Conservation (phyloP, 805 yeast species). For the Candida caryicola region DNA sequence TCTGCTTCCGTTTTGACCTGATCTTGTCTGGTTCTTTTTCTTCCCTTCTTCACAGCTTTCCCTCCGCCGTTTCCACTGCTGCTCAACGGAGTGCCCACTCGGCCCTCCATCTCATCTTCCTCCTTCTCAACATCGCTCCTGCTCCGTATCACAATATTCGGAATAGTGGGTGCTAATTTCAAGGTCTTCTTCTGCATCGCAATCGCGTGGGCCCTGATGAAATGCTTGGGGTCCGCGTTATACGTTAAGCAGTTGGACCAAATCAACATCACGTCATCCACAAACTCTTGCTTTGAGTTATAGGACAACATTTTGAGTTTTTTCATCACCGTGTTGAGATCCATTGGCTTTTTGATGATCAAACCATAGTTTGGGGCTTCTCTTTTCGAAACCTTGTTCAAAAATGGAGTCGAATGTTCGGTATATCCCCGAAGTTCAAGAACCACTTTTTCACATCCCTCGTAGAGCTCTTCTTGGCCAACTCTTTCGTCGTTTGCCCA, state of each 20-base stretch:
- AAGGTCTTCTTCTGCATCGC: conserved; percentile 93
- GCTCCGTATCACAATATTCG: conserved; percentile 78
- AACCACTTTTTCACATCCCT: conserved; percentile 95
- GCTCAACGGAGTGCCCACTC: conserved; percentile 21
- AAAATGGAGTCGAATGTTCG: conserved; percentile 93
- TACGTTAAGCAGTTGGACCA: conserved; percentile 94
- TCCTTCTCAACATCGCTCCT: conserved; percentile 70
- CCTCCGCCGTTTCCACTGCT: conserved; percentile 23
- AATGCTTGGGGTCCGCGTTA: conserved; percentile 93
- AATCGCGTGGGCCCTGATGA: conserved; percentile 82
- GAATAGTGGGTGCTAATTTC: conserved; percentile 76
- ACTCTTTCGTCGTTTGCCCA: conserved; percentile 96
- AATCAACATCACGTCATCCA: conserved; percentile 90
- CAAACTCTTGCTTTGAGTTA: conserved; percentile 81
- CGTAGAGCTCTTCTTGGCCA: conserved; percentile 97
- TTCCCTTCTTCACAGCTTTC: conserved; percentile 39
- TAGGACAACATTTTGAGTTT: conserved; percentile 82
- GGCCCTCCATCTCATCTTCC: conserved; percentile 37
- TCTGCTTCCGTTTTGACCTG: conserved; percentile 30
- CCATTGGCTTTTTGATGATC: conserved; percentile 93
- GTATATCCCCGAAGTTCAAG: conserved; percentile 86
- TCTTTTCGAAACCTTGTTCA: conserved; percentile 93
- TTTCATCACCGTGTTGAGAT: conserved; percentile 88
- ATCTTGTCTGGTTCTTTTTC: conserved; percentile 38
- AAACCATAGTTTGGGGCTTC: conserved; percentile 97